Base-by-base conservation (phyloP, 805 yeast genomes). In the Metschnikowia noctiluminum region DNA sequence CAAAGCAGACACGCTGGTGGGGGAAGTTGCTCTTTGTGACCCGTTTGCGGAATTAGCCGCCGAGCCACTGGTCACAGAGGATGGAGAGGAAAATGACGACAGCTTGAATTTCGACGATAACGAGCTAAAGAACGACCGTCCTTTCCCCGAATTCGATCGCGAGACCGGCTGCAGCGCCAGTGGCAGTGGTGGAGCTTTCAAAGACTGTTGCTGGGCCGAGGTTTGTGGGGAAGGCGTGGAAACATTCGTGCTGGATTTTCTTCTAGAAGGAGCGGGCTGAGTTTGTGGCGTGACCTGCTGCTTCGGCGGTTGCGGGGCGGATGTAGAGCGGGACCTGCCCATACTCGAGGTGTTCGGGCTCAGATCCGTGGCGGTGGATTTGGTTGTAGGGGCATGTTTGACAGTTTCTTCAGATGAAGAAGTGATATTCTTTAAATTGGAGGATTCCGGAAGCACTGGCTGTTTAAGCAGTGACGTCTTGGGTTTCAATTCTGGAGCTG, bases 51-150 rank as follows among this genome's bases (percentile, higher is more conserved):
- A 30, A 6, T 10, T 14, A 12, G 48, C 12, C 13, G 40, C 15
- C 7, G 48, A 38, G 9, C 43, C 34, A 35, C 26, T 9, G 6
- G 48, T 32, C 26, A 43, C 15, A 30, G 46, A 13, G 6, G 38
- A 38, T 1, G 49, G 36, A 8, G 55, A 35, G 32, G 48, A 42
- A 6, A 37, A 42, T n/a, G 50, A 41, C 15, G 41, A 31, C 44
- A 65, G 61, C 49, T 70, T 70, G 54, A 72, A 72, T 48, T 72
- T 72, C 9, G 74, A 66, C 4, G 76, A 71, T 13, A 73, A 42
- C 12, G 75, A 69, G 46, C 71, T 64, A 55, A 73, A 70, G 6
- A 73, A 41, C 2, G 72, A 49, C 16, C 50, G 45, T n/a, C 54
- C 44, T 14, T 40, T 41, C 16, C 54, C 55, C 21, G 54, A 46